Conservation (phyloP, 192 early-diverging fungal genomes). For the Linnemannia schmuckeri region DNA sequence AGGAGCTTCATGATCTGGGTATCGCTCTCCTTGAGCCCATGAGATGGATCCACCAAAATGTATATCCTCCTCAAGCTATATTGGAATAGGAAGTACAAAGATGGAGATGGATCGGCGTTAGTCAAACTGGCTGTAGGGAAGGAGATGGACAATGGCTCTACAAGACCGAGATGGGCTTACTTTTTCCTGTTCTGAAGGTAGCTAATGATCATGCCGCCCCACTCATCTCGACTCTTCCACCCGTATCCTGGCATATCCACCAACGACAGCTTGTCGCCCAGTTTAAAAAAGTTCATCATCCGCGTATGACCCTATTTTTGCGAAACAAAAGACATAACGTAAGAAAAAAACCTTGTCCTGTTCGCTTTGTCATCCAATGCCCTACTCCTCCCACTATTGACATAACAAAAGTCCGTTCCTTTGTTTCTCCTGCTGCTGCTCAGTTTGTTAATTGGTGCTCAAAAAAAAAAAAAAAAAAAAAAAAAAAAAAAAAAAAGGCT, state of each 20-base stretch:
- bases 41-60: conserved; percentile 60
- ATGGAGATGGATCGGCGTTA: not conserved
- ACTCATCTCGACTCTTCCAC: conserved; percentile 63
- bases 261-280: conserved; percentile 58
- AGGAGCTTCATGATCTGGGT: conserved; percentile 57
- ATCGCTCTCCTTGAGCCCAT: conserved; percentile 65
- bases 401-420: not conserved
- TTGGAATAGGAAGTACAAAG: not conserved
- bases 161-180: conserved; percentile 32
- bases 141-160: not conserved
- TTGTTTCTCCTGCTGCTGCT: not conserved
- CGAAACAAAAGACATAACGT: not conserved
- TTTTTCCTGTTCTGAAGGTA: conserved; percentile 59
- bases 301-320: conserved; percentile 62
- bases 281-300: conserved; percentile 67
- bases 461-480: not conserved
- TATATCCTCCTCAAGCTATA: conserved; percentile 60
- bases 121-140: not conserved
- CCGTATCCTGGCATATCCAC: conserved; percentile 74
- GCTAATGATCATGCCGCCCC: conserved; percentile 63
- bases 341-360: conserved; percentile 1
- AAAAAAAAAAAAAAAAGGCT: conserved; percentile 7
- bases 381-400: not conserved
- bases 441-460: not conserved
- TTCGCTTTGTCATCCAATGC: not conserved